Conservation (phyloP, 192 early-diverging fungal genomes). For the Kickxella alabastrina region DNA sequence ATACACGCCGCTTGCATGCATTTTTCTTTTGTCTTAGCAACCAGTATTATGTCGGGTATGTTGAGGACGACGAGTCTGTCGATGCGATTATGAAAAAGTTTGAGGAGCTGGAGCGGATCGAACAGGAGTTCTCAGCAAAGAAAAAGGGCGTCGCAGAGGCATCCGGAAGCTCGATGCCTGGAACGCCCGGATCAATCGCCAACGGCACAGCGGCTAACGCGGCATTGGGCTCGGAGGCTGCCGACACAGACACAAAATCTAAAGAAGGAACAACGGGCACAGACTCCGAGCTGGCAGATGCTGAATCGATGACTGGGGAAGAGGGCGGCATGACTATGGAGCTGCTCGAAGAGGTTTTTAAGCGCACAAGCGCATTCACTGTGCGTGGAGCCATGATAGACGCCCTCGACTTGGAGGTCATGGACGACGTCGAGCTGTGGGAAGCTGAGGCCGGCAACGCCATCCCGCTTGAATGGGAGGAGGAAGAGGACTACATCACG, state of each 20-base stretch:
- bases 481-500: conserved; percentile 65
- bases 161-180: conserved; percentile 5
- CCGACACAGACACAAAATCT: background rate
- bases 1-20: background rate
- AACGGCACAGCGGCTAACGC: background rate
- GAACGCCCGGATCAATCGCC: conserved; percentile 6
- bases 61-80: conserved; percentile 93
- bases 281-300: conserved; percentile 1
- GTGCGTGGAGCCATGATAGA: conserved; percentile 52
- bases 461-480: conserved; percentile 69
- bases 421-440: conserved; percentile 71
- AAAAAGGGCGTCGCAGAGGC: conserved; percentile 20
- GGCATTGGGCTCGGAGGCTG: background rate
- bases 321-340: conserved; percentile 60
- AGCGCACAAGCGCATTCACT: conserved; percentile 83
- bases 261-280: background rate
- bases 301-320: background rate
- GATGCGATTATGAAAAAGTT: conserved; percentile 99
- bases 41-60: conserved; percentile 89
- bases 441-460: conserved; percentile 69
- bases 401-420: conserved; percentile 41
- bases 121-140: conserved; percentile 67
- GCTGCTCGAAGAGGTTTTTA: conserved; percentile 88
- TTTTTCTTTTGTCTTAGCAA: conserved; percentile 36
- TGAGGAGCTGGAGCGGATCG: conserved; percentile 87